Base-by-base conservation (phyloP, 2,329 filamentous ascomycete species). In the Fusarium tanahbumbuense region DNA sequence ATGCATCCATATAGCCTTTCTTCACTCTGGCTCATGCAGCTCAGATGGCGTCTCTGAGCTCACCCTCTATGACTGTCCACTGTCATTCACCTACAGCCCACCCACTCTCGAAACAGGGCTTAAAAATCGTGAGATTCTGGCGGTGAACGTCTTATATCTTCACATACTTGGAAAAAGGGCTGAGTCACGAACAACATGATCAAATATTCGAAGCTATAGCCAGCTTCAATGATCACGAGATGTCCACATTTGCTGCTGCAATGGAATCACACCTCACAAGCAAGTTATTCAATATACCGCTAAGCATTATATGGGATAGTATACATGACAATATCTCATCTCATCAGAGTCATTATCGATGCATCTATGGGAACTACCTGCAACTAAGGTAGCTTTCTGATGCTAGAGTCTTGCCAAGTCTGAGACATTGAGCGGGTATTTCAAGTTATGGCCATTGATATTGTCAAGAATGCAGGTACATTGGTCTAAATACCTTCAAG, bases 61-160 rank as follows among this genome's bases (percentile, higher is more conserved):
- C 62, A 44, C 56, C 48, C 60, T 63, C 37, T 44, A 47, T 42
- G 27, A 56, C 44, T 63, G 57, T 56, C 63, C 70, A 72, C 57
- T 68, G 41, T 63, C 27, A 54, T 68, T 71, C 70, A 50, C 47
- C 42, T 64, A 57, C 72, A 71, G 54, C 62, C 64, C 72, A 70
- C 60, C 62, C 70, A 67, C 58, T 67, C 40, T 37, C 47, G 40
- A 34, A 47, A 61, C 42, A 65, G 34, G 44, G 52, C 64, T 72
- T 25, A 34, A 54, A 44, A 56, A 56, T 60, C 72, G 63, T 66
- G 47, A 73, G 68, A 64, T 60, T 65, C 67, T 65, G 69, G 73
- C 73, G 73, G 73, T 75, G 73, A 75, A 61, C 47, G 53, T 48
- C 52, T 18, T 42, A 54, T 61, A 49, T 41, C 27, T 32, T 60